A percentile compares a stretch with the other conserved stretches of the same genome.
Evolutionary conservation across 148 eudicot genomes (phyloP).

Genomic region (Fagopyrum homotropicum): DNA sequence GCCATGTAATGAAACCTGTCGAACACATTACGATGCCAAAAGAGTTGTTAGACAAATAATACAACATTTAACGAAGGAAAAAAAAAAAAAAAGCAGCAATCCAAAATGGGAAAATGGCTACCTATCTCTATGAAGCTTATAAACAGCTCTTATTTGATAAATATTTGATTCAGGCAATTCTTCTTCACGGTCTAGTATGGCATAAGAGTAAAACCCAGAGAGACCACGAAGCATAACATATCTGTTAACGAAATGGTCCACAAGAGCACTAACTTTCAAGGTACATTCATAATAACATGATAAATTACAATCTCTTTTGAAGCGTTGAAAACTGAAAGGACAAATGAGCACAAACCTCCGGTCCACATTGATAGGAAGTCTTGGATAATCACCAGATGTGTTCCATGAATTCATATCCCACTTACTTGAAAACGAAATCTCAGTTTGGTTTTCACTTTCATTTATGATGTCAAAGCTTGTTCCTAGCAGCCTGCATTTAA

Average conservation of each 20-base stretch:
- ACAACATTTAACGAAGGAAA: neutral
- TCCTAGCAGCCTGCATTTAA: conserved; percentile 9
- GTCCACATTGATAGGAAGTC: conserved; percentile 10
- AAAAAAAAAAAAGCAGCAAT: neutral
- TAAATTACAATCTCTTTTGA: neutral
- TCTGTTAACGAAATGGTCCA: conserved; percentile 25
- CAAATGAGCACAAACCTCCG: neutral
- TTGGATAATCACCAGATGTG: neutral
- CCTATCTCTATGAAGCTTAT: conserved; percentile 43
- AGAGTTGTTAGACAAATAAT: neutral
- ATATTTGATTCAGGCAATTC: conserved; percentile 72
- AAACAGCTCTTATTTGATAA: conserved; percentile 69
- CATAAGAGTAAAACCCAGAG: conserved; percentile 85
- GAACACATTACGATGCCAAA: neutral
- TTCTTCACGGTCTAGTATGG: conserved; percentile 57
- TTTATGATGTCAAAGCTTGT: neutral
- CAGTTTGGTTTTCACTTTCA: conserved; percentile 8
- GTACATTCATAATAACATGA: neutral
- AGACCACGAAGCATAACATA: conserved; percentile 68
- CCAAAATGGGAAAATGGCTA: neutral
- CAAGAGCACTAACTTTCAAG: neutral
- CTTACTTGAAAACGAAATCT: conserved; percentile 9
- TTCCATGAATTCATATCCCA: conserved; percentile 3
- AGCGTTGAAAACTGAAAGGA: neutral
- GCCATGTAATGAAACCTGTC: conserved; percentile 79